Evolutionary conservation across 352 stramenopile species (phyloP), one percentile per base, ranked within the genome.

Genomic region (Pythium chondricola): DNA sequence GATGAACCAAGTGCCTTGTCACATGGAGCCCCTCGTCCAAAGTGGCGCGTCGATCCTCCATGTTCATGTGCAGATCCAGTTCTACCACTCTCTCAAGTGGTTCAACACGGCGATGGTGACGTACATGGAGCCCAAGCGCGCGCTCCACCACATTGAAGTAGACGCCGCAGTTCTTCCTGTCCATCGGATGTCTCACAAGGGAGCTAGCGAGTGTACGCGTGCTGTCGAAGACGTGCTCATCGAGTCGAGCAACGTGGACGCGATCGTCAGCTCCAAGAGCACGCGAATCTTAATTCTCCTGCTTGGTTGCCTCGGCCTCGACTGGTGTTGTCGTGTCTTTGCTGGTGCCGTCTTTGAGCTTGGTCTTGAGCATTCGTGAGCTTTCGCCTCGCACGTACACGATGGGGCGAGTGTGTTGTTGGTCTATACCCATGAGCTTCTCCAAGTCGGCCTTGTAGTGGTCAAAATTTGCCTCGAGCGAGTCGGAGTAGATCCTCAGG

Each of bases 41-140:
- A 87, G 69, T 11, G 79, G 79, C 0, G 71, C 74, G 22, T 63
- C 62, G 3, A 75, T 89, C 36, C 48, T 93, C 31, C 61, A 62
- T 2, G 71, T 91, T 35, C 65, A 91, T 38, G 71, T 93, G 16
- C 78, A 87, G 69, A 70, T 58, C 4, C 74, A 88, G 59, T 89
- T 93, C 43, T 89, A 86, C 54, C 56, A 75, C 33, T 91, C 88
- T 39, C 48, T 93, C 2, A 83, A 83, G 48, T 93, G 82, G 82
- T 88, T 91, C 40, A 91, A 88, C 44, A 43, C 46, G 6, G 62
- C 71, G 0, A 52, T 83, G 38, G 47, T 88, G 10, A 69, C 65
- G 52, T 93, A 88, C 67, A 80, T 71, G 8, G 79, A 91, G 32
- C 67, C 73, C 1, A 84, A 83, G 51, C 73, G 78, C 2, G 72